These are phyloP conservation scores for Kurtzmaniella natalensis DNA, from an alignment of 1,139 yeast species.

Conservation along the genomic window DNA sequence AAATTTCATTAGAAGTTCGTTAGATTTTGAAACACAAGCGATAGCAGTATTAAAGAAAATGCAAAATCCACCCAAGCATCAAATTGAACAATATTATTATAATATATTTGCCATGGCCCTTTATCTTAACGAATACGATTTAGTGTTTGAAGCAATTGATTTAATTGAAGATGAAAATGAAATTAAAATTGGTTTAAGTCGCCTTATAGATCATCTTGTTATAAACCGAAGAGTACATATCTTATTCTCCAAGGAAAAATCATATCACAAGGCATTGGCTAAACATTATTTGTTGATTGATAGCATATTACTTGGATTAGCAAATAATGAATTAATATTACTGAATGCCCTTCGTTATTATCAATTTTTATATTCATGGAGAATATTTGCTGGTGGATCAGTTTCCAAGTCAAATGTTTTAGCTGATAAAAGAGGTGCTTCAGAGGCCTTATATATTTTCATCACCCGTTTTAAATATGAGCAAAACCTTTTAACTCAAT, in stretches of 20 bases:
- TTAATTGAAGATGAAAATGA: conserved; percentile 7
- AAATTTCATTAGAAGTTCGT: conserved; percentile 21
- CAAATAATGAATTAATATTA: conserved; percentile 29
- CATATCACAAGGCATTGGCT: conserved; percentile 17
- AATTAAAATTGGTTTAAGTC: conserved; percentile 15
- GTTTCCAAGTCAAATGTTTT: conserved; percentile 11
- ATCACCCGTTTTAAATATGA: conserved; percentile 36
- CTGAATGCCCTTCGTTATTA: conserved; percentile 43
- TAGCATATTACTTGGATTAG: conserved; percentile 33
- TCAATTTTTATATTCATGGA: conserved; percentile 54
- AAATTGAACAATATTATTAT: conserved; percentile 19
- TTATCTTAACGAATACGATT: conserved; percentile 20
- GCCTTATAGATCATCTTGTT: conserved; percentile 25
- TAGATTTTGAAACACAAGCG: conserved; percentile 31
- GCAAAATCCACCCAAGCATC: conserved; percentile 5
- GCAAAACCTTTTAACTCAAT: conserved; percentile 13
- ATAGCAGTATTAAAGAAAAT: conserved; percentile 17
- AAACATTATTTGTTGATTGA: conserved; percentile 34
- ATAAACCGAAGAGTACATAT: conserved; percentile 16
- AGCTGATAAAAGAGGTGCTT: conserved; percentile 50
- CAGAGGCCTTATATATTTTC: conserved; percentile 53
- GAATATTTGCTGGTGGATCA: conserved; percentile 29
- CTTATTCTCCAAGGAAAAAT: conserved; percentile 22
- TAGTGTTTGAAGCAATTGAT: conserved; percentile 22
- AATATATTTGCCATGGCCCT: conserved; percentile 31